A percentile compares a stretch with the other conserved stretches of the same genome.
Evolutionary conservation across 2,329 filamentous ascomycete species (phyloP).

Genomic region (Colletotrichum tropicicola): DNA sequence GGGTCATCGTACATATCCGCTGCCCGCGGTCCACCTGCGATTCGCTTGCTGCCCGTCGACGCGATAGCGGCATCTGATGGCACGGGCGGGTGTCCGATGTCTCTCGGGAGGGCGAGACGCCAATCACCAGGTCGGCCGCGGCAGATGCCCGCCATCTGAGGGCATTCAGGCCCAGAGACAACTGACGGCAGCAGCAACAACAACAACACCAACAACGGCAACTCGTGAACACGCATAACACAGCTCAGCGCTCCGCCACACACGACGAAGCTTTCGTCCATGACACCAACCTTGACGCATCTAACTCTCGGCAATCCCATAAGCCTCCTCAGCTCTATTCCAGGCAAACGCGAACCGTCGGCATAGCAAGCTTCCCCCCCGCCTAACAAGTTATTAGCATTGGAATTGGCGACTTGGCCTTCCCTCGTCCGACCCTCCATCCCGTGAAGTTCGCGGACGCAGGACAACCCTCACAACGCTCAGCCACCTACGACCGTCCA

Average conservation of each 20-base stretch:
- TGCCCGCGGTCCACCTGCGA: not conserved
- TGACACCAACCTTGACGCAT: not conserved
- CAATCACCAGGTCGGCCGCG: not conserved
- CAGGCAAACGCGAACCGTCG: no score
- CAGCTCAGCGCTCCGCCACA: not conserved
- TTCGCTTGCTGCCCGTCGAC: not conserved
- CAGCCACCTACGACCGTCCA: constrained; percentile 22
- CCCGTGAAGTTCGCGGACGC: constrained; percentile 2
- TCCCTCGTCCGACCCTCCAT: constrained; percentile 15
- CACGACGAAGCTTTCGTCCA: not conserved
- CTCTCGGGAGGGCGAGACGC: not conserved
- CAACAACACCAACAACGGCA: no score
- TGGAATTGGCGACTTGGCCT: no score
- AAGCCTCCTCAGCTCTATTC: no score
- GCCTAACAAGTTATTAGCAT: no score
- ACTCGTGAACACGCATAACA: no score
- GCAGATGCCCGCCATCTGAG: not conserved
- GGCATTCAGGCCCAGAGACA: not conserved
- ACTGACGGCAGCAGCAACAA: no score
- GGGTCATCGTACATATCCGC: constrained; percentile 19
- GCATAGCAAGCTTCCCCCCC: no score
- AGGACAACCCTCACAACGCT: not conserved
- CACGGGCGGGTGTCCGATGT: not conserved
- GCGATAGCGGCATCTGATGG: not conserved
- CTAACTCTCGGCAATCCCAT: not conserved